Percentiles rank a stretch among this genome's conserved stretches.
Evolutionary conservation across 2,329 filamentous ascomycete genomes (phyloP).

Genomic region (Pleomassaria siparia): DNA sequence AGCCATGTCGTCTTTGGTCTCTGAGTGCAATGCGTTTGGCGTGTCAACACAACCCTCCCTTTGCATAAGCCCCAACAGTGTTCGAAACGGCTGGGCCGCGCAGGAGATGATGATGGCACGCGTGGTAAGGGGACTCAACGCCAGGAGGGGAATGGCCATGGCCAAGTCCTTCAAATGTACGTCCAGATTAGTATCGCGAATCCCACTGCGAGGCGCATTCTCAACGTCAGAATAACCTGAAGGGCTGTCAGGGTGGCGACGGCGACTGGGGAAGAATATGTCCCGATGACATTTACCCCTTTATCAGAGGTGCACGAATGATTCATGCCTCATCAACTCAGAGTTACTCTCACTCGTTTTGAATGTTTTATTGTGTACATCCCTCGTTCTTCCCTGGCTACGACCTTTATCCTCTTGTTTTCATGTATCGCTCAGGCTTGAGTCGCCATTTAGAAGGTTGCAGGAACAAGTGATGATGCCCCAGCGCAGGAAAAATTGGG

Average conservation of each 20-base stretch:
- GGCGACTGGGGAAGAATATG: slow-evolving; percentile 11
- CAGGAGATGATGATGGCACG: slow-evolving; percentile 13
- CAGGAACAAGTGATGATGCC: slow-evolving; percentile 2
- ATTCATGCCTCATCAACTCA: slow-evolving; percentile 17
- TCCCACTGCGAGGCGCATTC: slow-evolving; percentile 41
- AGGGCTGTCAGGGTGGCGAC: slow-evolving; percentile 28
- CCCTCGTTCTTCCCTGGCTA: slow-evolving; percentile 34
- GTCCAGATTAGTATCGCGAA: slow-evolving; percentile 28
- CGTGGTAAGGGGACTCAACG: slow-evolving; percentile 21
- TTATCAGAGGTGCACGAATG: slow-evolving; percentile 31
- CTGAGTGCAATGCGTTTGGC: slow-evolving; percentile 7
- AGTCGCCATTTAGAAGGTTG: slow-evolving; percentile 17
- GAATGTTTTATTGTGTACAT: slow-evolving; percentile 40
- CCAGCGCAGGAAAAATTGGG: slow-evolving; percentile 7
- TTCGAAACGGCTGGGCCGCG: slow-evolving; percentile 13
- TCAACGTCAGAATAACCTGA: slow-evolving; percentile 28
- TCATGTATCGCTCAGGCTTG: slow-evolving; percentile 19
- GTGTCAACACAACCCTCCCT: slow-evolving; percentile 15
- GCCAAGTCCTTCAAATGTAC: slow-evolving; percentile 20
- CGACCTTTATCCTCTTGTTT: slow-evolving; percentile 34
- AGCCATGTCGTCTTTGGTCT: background rate
- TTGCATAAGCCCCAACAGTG: slow-evolving; percentile 12
- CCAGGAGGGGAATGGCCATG: slow-evolving; percentile 21
- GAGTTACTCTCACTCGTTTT: slow-evolving; percentile 36
- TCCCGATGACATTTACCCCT: slow-evolving; percentile 10